Evolutionary conservation across 1,284 basidiomycete species (phyloP).

Genomic region (Tetrapyrgos nigripes): DNA sequence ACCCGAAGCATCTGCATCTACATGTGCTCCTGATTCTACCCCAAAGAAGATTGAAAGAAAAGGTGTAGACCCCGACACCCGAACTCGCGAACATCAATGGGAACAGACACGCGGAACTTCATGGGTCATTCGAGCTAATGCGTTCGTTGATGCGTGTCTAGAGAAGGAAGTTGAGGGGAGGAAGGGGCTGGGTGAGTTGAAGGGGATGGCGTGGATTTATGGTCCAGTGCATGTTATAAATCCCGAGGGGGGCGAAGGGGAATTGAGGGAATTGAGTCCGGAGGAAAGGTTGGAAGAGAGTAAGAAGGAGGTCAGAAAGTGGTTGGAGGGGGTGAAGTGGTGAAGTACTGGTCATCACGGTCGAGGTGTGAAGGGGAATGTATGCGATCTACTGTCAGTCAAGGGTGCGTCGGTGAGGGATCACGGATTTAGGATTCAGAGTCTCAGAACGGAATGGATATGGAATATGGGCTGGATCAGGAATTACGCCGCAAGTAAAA

Average conservation of each 20-base stretch:
- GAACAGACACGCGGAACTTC: too few relatives aligned
- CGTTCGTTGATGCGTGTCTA: conserved; percentile 13
- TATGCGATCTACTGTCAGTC: too few relatives aligned
- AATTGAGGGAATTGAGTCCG: not conserved
- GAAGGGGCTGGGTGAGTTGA: conserved; percentile 14
- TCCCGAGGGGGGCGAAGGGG: not conserved
- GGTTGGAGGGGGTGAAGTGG: not conserved
- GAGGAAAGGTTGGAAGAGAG: not conserved
- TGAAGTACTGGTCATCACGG: too few relatives aligned
- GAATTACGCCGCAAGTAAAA: too few relatives aligned
- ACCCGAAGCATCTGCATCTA: too few relatives aligned
- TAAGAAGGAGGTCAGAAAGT: not conserved
- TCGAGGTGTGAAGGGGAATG: too few relatives aligned
- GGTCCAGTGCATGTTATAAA: too few relatives aligned
- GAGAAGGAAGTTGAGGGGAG: conserved; percentile 11
- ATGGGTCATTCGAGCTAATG: conserved; percentile 4
- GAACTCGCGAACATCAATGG: not conserved
- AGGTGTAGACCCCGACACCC: not conserved
- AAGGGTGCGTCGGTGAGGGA: too few relatives aligned
- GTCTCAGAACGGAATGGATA: too few relatives aligned
- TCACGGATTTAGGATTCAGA: too few relatives aligned
- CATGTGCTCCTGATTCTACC: too few relatives aligned
- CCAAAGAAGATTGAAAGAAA: conserved; percentile 3
- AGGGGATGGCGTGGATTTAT: conserved; percentile 11
- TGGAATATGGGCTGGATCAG: too few relatives aligned